These are phyloP conservation scores for Avena sativa DNA, from an alignment of 176 grass and related monocot genomes.

Conservation along the genomic window DNA sequence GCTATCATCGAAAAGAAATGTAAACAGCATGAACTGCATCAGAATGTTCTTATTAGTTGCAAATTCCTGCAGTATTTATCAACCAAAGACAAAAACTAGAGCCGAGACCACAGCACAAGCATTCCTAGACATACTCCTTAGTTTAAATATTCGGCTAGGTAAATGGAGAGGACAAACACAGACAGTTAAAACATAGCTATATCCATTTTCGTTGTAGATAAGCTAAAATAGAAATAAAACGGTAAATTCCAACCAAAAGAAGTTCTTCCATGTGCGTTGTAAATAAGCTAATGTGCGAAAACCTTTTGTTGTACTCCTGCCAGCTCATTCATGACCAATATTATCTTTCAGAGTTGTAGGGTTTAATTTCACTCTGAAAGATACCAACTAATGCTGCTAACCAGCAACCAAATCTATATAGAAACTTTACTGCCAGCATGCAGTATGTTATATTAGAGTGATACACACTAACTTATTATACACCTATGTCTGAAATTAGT, in stretches of 20 bases:
- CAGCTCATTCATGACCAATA: not conserved
- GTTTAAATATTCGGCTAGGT: not conserved
- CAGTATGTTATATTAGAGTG: constrained; percentile 18
- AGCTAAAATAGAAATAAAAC: constrained; percentile 23
- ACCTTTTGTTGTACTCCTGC: not conserved
- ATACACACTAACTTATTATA: constrained; percentile 2
- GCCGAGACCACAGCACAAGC: constrained; percentile 4
- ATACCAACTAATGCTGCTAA: constrained; percentile 2
- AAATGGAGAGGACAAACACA: constrained; percentile 10
- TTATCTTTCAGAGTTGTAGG: not conserved
- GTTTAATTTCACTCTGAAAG: constrained; percentile 10
- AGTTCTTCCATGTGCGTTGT: not conserved
- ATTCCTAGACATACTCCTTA: not conserved
- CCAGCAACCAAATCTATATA: not conserved
- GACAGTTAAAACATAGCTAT: not conserved
- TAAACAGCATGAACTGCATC: constrained; percentile 28
- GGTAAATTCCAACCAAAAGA: not conserved
- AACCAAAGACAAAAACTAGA: constrained; percentile 14
- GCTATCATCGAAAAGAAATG: constrained; percentile 27
- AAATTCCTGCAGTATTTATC: constrained; percentile 28
- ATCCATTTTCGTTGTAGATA: too few species aligned
- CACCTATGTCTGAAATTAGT: constrained; percentile 25
- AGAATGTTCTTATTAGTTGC: constrained; percentile 19
- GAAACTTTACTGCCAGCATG: not conserved
- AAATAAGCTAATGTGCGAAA: constrained; percentile 25